Percentiles rank a stretch among this genome's conserved stretches.
phyloP scores from a whole-genome alignment of 805 yeast species.

The Yarrowia sp. region DNA sequence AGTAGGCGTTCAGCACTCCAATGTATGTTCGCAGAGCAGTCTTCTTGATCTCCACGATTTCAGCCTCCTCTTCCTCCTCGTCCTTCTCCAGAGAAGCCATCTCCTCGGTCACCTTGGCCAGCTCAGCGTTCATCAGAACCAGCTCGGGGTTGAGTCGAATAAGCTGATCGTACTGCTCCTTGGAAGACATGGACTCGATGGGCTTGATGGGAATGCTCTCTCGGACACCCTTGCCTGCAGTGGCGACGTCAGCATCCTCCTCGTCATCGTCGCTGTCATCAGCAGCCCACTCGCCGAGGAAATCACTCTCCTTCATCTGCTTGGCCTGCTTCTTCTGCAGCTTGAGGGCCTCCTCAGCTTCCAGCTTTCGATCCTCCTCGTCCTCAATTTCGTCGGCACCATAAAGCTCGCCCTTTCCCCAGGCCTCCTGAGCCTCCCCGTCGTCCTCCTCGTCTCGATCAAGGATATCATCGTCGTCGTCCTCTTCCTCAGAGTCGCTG shows the following conservation, averaged over 20 bases:
- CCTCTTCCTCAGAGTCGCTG: constrained; percentile 40
- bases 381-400: constrained; percentile 69
- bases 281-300: constrained; percentile 46
- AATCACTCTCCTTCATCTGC: constrained; percentile 46
- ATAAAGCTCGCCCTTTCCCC: constrained; percentile 42
- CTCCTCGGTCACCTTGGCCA: constrained; percentile 42
- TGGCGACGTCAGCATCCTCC: constrained; percentile 76
- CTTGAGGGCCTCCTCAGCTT: constrained; percentile 84
- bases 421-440: constrained; percentile 29
- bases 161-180: constrained; percentile 49
- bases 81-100: constrained; percentile 31
- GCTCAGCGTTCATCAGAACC: constrained; percentile 68
- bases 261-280: constrained; percentile 65
- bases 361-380: constrained; percentile 70
- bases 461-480: constrained; percentile 37
- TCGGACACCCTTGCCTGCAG: constrained; percentile 51
- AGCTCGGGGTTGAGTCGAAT: constrained; percentile 77
- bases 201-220: constrained; percentile 36
- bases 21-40: constrained; percentile 76
- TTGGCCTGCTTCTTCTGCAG: constrained; percentile 78
- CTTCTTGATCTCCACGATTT: constrained; percentile 46
- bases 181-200: constrained; percentile 41
- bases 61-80: constrained; percentile 26
- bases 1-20: constrained; percentile 74
- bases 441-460: constrained; percentile 33